These are phyloP conservation scores for Cutaneotrichosporon spelunceum DNA, from an alignment of 1,284 basidiomycete species.

Conservation along the genomic window DNA sequence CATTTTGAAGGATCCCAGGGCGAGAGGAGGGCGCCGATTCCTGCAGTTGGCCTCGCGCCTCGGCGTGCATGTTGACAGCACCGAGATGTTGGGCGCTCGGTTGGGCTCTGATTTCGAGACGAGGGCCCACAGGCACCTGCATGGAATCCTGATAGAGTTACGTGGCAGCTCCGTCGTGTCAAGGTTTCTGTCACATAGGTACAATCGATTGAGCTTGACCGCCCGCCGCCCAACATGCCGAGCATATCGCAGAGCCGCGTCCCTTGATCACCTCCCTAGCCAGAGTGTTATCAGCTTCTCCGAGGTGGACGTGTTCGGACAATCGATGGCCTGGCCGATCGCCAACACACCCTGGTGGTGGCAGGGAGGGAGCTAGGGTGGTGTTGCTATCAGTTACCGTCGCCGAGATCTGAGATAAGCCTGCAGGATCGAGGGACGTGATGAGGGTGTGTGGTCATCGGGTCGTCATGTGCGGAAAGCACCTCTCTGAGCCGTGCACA, in stretches of 20 bases:
- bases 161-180: neutral
- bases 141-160: neutral
- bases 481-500: neutral
- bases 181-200: neutral
- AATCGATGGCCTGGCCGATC: neutral
- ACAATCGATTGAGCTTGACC: neutral
- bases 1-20: neutral
- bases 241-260: neutral
- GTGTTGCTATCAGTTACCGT: neutral
- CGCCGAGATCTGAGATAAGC: neutral
- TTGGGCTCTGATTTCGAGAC: neutral
- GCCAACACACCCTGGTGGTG: neutral
- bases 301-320: neutral
- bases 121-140: no score
- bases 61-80: neutral
- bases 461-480: neutral
- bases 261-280: neutral
- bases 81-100: neutral
- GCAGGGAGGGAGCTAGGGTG: neutral
- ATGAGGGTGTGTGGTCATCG: neutral
- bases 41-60: neutral
- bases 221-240: neutral
- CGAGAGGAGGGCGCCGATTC: neutral
- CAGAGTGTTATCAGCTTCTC: neutral
- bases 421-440: conserved; percentile 1